Conservation (phyloP, 2,329 filamentous ascomycete species). For the Arthrinium phaeospermum region DNA sequence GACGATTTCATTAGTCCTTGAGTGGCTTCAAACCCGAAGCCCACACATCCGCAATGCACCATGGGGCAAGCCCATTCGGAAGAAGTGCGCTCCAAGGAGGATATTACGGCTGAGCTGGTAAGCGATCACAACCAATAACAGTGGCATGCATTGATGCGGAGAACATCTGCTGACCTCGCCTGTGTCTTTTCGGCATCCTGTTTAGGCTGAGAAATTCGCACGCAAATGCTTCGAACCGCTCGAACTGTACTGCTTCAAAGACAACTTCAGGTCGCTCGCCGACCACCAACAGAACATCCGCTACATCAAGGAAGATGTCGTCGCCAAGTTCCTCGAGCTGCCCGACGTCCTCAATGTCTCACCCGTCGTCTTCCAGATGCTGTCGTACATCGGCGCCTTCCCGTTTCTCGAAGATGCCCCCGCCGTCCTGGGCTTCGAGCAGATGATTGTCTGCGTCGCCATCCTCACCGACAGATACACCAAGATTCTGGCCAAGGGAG, state of each 20-base stretch:
- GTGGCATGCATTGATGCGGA: not conserved
- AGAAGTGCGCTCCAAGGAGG: conserved; percentile 54
- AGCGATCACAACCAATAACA: conserved; percentile 30
- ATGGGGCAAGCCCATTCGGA: conserved; percentile 33
- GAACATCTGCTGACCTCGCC: not conserved
- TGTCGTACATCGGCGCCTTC: conserved; percentile 74
- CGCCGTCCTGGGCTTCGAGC: conserved; percentile 70
- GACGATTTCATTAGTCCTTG: not conserved
- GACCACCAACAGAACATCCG: conserved; percentile 65
- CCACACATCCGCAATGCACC: conserved; percentile 16
- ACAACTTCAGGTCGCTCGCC: conserved; percentile 74
- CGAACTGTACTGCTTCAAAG: conserved; percentile 75
- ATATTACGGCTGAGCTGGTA: conserved; percentile 59
- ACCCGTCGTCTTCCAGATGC: conserved; percentile 73
- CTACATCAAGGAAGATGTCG: conserved; percentile 73
- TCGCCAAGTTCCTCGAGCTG: conserved; percentile 75
- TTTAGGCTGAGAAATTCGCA: conserved; percentile 67
- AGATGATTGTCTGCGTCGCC: conserved; percentile 73
- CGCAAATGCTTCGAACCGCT: conserved; percentile 73
- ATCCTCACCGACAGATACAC: conserved; percentile 75
- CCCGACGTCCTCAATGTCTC: conserved; percentile 72
- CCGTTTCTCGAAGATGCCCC: conserved; percentile 75
- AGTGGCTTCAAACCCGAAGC: not conserved
- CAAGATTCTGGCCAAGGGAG: conserved; percentile 64
- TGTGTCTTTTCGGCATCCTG: not conserved